phyloP scores from a whole-genome alignment of 2,329 filamentous ascomycete species.

The Fusarium sp. region DNA sequence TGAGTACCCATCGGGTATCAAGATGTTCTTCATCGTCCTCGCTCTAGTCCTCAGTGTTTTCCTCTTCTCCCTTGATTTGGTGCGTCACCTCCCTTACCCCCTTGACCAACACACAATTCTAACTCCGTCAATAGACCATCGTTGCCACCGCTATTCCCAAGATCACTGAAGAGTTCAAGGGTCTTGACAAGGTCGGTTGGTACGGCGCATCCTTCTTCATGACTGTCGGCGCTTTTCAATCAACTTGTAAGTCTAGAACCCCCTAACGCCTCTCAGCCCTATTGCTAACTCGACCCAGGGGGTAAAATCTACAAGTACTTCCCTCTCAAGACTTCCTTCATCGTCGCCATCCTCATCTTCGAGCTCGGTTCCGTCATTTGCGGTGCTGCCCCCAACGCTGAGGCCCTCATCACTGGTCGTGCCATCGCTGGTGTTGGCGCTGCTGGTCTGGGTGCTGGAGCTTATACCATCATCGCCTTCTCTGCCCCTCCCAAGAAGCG shows the following conservation, averaged over 20 bases:
- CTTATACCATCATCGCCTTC: slow-evolving; percentile 64
- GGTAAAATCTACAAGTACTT: slow-evolving; percentile 66
- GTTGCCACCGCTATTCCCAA: slow-evolving; percentile 69
- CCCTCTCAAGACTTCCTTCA: slow-evolving; percentile 61
- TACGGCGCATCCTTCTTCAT: slow-evolving; percentile 69
- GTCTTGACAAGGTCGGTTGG: slow-evolving; percentile 67
- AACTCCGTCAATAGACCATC: slow-evolving; percentile 56
- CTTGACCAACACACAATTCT: not conserved
- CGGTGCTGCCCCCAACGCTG: slow-evolving; percentile 58
- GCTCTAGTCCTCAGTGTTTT: slow-evolving; percentile 62
- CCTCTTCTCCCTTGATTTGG: slow-evolving; percentile 62
- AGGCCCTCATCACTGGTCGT: slow-evolving; percentile 63
- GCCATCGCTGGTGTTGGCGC: slow-evolving; percentile 61
- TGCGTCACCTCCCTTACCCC: slow-evolving; percentile 39
- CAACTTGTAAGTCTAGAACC: slow-evolving; percentile 51
- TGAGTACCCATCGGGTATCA: slow-evolving; percentile 55
- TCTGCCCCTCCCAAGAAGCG: slow-evolving; percentile 51
- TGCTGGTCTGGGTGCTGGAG: slow-evolving; percentile 62
- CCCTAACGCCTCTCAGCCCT: not conserved
- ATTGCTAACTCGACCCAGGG: slow-evolving; percentile 47
- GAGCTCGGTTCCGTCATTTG: slow-evolving; percentile 67
- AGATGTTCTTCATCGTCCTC: slow-evolving; percentile 58
- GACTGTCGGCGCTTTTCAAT: slow-evolving; percentile 59
- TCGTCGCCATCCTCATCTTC: slow-evolving; percentile 62
- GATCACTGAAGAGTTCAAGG: slow-evolving; percentile 65